Conservation (phyloP, 2,329 filamentous ascomycete genomes). For the Bipolaris oryzae region DNA sequence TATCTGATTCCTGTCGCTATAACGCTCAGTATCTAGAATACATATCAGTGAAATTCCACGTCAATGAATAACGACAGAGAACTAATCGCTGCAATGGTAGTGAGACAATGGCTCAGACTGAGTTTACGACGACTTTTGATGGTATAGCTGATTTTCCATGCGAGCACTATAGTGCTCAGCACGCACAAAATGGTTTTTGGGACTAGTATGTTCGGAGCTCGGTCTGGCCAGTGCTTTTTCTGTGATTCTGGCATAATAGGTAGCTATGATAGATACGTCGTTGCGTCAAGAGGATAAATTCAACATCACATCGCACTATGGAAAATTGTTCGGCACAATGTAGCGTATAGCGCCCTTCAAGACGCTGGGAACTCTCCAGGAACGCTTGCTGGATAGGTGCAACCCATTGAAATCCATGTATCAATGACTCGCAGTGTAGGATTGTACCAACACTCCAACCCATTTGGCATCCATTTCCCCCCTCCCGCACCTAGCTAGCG, state of each 20-base stretch:
- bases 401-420: too few species aligned
- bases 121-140: conserved; percentile 26
- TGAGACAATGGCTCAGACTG: conserved; percentile 31
- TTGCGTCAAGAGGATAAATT: too few species aligned
- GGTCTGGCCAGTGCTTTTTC: conserved; percentile 23
- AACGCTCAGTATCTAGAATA: conserved; percentile 24
- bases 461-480: too few species aligned
- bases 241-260: neutral
- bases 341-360: too few species aligned
- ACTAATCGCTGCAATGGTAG: conserved; percentile 32
- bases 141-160: conserved; percentile 33
- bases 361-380: too few species aligned
- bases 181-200: conserved; percentile 21
- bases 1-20: conserved; percentile 16
- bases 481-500: too few species aligned
- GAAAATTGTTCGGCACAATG: too few species aligned
- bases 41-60: conserved; percentile 10
- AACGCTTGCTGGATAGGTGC: too few species aligned
- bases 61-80: neutral
- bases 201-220: conserved; percentile 21
- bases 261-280: too few species aligned
- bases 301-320: too few species aligned
- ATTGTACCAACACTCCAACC: too few species aligned
- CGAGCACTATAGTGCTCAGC: conserved; percentile 22
- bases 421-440: too few species aligned